Base-by-base conservation (phyloP, 1,284 basidiomycete genomes). In the Cystobasidium sp. region DNA sequence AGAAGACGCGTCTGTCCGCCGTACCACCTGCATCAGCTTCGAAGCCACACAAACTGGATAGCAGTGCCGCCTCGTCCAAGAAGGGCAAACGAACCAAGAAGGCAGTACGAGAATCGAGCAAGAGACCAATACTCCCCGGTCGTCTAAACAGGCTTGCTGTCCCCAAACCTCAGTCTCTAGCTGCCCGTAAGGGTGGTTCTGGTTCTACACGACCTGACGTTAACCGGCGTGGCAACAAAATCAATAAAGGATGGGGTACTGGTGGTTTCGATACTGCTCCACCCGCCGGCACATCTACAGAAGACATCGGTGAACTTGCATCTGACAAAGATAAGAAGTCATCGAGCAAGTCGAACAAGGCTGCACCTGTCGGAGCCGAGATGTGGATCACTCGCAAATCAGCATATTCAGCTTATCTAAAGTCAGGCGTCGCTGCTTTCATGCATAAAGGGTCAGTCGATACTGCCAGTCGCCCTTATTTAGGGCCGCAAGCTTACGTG, bases 391-490 rank as follows among this genome's bases (percentile, higher is more conserved):
- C 70, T 43, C 49, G 76, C 16, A 68, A 56, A 31, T 56, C 77
- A 2, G 75, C 77, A 0, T 78, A 79, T 52, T 63, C 76, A 1
- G 79, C 74, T 39, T 80, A 78, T 59, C 46, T 80, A 12, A 77
- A 78, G 58, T 74, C 62, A 49, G 78, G 77, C 12, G 70, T 79
- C 1, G 68, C 73, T 7, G 77, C 77, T 10, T 78, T 80, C 56
- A 64, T 75, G 14, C 74, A 77, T 14, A 53, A 78, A 64, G 78
- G 79, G 79, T 79, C 24, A 51, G 77, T 75, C 47, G 31, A n/a
- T 58, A 18, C 46, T 37, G n/a, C 37, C 59, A 22, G 20, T 63
- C 6, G 46, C 9, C 22, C 10, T 14, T n/a, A n/a, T n/a, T n/a
- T n/a, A n/a, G n/a, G n/a, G n/a, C n/a, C 14, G 9, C 12, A 37